A percentile compares a stretch with the other conserved stretches of the same genome.
These are phyloP conservation scores for Dictyostelium intermedium DNA, from an alignment of 78 protist species.

Conservation along the genomic window DNA sequence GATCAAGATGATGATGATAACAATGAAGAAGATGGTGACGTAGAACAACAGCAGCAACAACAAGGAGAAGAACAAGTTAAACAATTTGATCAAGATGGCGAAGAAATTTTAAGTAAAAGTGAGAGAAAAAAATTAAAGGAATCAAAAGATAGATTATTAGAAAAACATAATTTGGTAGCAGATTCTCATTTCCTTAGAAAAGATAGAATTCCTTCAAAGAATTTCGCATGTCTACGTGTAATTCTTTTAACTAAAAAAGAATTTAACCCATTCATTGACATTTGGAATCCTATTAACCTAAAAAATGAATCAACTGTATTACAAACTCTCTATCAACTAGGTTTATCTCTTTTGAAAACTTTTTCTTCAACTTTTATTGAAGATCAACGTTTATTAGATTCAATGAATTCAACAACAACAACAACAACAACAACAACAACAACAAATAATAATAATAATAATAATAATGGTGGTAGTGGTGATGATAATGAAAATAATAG, in stretches of 20 bases:
- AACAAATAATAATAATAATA: neutral
- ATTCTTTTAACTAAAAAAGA: slow-evolving; percentile 19
- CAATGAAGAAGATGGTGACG: neutral
- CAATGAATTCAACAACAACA: neutral
- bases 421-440: too few relatives aligned
- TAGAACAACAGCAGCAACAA: neutral
- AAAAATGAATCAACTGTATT: slow-evolving; percentile 38
- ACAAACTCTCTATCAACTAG: slow-evolving; percentile 45
- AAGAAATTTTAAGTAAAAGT: neutral
- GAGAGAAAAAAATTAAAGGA: neutral
- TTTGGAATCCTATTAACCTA: slow-evolving; percentile 58
- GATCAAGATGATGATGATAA: slow-evolving; percentile 1
- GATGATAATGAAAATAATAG: neutral
- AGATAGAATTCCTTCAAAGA: slow-evolving; percentile 31
- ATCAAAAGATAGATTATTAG: neutral
- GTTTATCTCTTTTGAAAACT: slow-evolving; percentile 27
- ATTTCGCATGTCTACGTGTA: slow-evolving; percentile 45
- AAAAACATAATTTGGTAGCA: neutral
- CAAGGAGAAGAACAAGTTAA: neutral
- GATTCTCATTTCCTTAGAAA: slow-evolving; percentile 36
- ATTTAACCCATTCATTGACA: slow-evolving; percentile 49
- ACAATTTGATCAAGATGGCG: neutral
- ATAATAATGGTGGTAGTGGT: neutral
- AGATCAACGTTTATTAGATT: slow-evolving; percentile 46
- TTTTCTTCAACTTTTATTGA: slow-evolving; percentile 59